Percentiles rank a stretch among this genome's conserved stretches.
These are phyloP conservation scores for Daphne laureola DNA, from an alignment of 441 rosid species.

Conservation along the genomic window DNA sequence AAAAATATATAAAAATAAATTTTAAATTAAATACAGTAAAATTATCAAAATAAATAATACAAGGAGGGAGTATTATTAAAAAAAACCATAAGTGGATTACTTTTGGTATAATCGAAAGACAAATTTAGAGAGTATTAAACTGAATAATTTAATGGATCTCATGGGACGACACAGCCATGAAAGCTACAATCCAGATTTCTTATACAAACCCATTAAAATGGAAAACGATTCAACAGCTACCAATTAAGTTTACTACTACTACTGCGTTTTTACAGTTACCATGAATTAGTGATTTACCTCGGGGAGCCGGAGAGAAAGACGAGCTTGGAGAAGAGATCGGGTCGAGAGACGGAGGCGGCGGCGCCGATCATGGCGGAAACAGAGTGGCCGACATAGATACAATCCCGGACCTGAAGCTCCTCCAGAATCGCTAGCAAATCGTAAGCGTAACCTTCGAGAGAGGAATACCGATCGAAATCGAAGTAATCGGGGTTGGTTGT, in stretches of 20 bases:
- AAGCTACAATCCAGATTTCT: not conserved
- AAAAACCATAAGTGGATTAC: too few species aligned
- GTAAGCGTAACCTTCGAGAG: conserved; percentile 68
- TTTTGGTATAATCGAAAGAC: too few species aligned
- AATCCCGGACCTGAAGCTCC: conserved; percentile 45
- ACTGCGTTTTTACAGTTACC: too few species aligned
- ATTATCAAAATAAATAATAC: too few species aligned
- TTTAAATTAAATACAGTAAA: too few species aligned
- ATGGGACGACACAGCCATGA: not conserved
- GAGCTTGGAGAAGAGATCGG: conserved; percentile 72
- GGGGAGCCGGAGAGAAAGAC: conserved; percentile 75
- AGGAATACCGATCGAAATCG: conserved; percentile 65
- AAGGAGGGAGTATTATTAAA: too few species aligned
- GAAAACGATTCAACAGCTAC: too few species aligned
- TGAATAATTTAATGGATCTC: not conserved
- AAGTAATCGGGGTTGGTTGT: conserved; percentile 87
- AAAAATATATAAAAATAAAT: too few species aligned
- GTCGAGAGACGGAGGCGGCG: conserved; percentile 76
- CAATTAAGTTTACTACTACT: too few species aligned
- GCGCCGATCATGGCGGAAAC: conserved; percentile 73
- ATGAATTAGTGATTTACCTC: too few species aligned
- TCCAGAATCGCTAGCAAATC: conserved; percentile 80
- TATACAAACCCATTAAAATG: too few species aligned
- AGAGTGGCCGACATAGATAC: conserved; percentile 89
- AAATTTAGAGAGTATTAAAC: not conserved